Base-by-base conservation (phyloP, 108 stramenopile genomes). In the Fistulifera solaris region DNA sequence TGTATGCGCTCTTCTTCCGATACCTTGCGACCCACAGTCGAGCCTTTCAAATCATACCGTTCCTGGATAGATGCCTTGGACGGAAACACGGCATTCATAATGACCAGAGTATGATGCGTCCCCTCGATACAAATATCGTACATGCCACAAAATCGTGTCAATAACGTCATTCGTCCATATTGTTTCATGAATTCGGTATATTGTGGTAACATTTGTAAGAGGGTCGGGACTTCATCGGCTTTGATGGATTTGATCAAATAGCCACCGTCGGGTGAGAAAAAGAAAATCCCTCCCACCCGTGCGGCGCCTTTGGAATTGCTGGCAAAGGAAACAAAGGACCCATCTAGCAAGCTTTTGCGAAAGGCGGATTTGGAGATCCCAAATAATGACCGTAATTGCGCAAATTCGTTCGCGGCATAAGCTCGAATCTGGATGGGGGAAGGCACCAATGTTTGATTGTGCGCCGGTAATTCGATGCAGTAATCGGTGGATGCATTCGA, bases 221-320 rank as follows among this genome's bases (percentile, higher is more conserved):
- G 67, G 23, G 82, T 73, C 45, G 70, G 66, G n/a, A 76, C 75
- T 58, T 89, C 87, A 25, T 61, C 42, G 15, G 47, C 61, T 64
- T 89, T 87, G 40, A 93, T 75, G 18, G 87, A 85, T 63, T 93
- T 93, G 49, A 93, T 81, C 85, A 93, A 81, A 60, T 83, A 93
- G 25, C 76, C 84, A 31, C 87, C 87, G 69, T 93, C 92, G 8
- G 73, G 65, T 3, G 92, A 76, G 42, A 93, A 93, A 62, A 93
- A 89, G 60, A 93, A 93, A 46, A 81, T 43, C 10, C 76, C 76
- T 13, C 79, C 89, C 8, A 70, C 81, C 23, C 89, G 63, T 7
- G 81, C 81, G 12, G 85, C 89, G 8, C 89, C 89, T 59, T 87
- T 87, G 54, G 84, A 85, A 58, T 92, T 92, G 72, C 79, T 81